Conservation (phyloP, 192 early-diverging fungal genomes). For the Coemansia sp. region DNA sequence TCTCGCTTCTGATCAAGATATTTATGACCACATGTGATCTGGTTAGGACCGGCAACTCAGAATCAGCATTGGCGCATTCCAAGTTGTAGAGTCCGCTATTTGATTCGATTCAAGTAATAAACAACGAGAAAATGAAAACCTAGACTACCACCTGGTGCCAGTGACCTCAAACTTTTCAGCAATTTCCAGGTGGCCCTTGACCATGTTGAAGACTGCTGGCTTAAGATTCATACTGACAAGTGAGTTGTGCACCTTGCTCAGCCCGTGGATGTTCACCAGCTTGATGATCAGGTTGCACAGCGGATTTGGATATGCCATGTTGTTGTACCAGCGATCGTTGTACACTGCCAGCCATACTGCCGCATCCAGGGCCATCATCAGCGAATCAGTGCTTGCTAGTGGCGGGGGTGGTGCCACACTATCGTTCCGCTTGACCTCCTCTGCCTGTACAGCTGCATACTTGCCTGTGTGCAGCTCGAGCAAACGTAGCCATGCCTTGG, state of each 20-base stretch:
- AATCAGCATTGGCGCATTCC: too few species aligned
- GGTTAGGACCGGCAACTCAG: too few species aligned
- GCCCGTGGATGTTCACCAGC: slow-evolving; percentile 81
- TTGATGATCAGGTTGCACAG: slow-evolving; percentile 82
- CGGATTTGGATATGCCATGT: slow-evolving; percentile 87
- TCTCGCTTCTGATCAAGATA: too few species aligned
- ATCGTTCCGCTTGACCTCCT: slow-evolving; percentile 53
- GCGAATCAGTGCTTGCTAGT: slow-evolving; percentile 56
- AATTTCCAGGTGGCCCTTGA: slow-evolving; percentile 68
- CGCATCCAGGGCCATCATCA: slow-evolving; percentile 75
- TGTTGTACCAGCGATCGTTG: slow-evolving; percentile 89
- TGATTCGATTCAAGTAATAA: background rate
- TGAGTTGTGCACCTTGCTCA: slow-evolving; percentile 90
- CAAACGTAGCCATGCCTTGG: slow-evolving; percentile 84
- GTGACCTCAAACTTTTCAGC: slow-evolving; percentile 72
- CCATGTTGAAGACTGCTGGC: slow-evolving; percentile 69
- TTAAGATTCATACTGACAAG: slow-evolving; percentile 87
- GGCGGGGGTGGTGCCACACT: slow-evolving; percentile 13
- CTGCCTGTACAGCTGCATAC: slow-evolving; percentile 62
- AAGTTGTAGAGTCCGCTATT: too few species aligned
- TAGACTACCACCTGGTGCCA: slow-evolving; percentile 62
- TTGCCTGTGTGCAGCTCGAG: slow-evolving; percentile 65
- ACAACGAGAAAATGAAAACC: slow-evolving; percentile 3
- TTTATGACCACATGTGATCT: too few species aligned
- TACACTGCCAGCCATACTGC: slow-evolving; percentile 82